A percentile compares a stretch with the other conserved stretches of the same genome.
These are phyloP conservation scores for Strobilomyces echinocephalus DNA, from an alignment of 768 basidiomycete genomes.

Conservation along the genomic window DNA sequence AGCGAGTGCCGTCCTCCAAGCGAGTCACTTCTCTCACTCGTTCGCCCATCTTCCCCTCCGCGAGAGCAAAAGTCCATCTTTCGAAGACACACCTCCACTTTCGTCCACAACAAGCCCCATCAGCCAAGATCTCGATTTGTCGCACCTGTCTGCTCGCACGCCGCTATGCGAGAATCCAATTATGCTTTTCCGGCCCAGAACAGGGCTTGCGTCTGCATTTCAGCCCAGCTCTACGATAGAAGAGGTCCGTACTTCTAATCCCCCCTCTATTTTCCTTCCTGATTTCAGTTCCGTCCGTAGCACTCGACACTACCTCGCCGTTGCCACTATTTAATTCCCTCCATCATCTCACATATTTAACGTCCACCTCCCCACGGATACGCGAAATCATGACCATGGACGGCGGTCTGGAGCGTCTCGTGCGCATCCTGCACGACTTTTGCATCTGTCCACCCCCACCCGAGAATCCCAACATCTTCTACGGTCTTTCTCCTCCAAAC, in stretches of 20 bases:
- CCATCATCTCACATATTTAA: constrained; percentile 93
- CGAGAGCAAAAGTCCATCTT: background rate
- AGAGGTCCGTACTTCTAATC: constrained; percentile 55
- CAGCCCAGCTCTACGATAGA: constrained; percentile 90
- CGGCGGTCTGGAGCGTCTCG: constrained; percentile 93
- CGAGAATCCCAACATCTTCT: constrained; percentile 69
- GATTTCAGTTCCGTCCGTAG: constrained; percentile 24
- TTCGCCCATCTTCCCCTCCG: constrained; percentile 2
- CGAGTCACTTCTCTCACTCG: constrained; percentile 16
- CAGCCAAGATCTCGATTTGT: constrained; percentile 18
- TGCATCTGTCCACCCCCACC: constrained; percentile 80
- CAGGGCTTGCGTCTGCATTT: constrained; percentile 91
- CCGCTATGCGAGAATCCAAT: constrained; percentile 86
- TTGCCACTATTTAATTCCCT: constrained; percentile 88
- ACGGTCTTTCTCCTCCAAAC: constrained; percentile 69
- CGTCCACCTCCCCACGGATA: constrained; percentile 94
- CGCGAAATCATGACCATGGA: constrained; percentile 98
- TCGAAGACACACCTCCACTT: background rate
- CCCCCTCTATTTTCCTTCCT: constrained; percentile 1
- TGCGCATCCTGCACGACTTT: constrained; percentile 86
- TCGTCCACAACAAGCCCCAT: constrained; percentile 1
- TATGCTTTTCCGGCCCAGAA: constrained; percentile 93
- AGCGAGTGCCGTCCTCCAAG: too few relatives aligned
- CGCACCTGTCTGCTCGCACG: constrained; percentile 16
- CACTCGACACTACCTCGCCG: constrained; percentile 51